Conservation (phyloP, 2,329 filamentous ascomycete species). For the Beauveria pseudobassiana region DNA sequence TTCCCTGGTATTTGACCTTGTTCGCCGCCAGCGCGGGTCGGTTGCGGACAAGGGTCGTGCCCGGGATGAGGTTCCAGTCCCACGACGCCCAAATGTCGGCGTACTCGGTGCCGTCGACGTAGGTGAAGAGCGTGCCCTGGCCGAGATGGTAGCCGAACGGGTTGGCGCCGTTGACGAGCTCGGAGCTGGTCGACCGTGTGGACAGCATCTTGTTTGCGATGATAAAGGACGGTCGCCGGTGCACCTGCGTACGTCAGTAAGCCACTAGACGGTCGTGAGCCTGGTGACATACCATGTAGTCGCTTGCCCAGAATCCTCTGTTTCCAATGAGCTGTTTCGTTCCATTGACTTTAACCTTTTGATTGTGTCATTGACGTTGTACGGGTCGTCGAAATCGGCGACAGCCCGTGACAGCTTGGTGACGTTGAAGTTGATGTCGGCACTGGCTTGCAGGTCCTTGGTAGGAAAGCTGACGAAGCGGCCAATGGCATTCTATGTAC, state of each 20-base stretch:
- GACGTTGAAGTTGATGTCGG: conserved; percentile 20
- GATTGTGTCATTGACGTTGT: conserved; percentile 14
- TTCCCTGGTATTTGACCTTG: conserved; percentile 11
- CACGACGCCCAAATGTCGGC: conserved; percentile 18
- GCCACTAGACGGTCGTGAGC: too few relatives aligned
- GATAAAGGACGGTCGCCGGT: conserved; percentile 13
- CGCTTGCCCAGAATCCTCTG: conserved; percentile 19
- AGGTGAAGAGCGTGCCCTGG: conserved; percentile 18
- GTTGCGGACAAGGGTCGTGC: conserved; percentile 17
- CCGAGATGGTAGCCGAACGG: conserved; percentile 18
- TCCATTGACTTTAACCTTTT: conserved; percentile 16
- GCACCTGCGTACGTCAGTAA: conserved; percentile 6
- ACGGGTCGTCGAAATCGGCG: conserved; percentile 14
- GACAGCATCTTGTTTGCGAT: conserved; percentile 19
- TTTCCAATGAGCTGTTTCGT: conserved; percentile 17
- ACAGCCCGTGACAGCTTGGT: conserved; percentile 16
- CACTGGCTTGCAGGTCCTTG: conserved; percentile 16
- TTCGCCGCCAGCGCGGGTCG: conserved; percentile 10
- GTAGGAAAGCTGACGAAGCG: conserved; percentile 18
- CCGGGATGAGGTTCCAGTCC: conserved; percentile 20
- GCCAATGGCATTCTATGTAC: conserved; percentile 16
- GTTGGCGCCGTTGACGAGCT: conserved; percentile 18
- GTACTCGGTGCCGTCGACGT: conserved; percentile 20
- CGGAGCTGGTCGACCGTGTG: conserved; percentile 15
- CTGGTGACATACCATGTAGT: conserved; percentile 17